Base-by-base conservation (phyloP, 306 rosid species). In the Acacia acuminata region DNA sequence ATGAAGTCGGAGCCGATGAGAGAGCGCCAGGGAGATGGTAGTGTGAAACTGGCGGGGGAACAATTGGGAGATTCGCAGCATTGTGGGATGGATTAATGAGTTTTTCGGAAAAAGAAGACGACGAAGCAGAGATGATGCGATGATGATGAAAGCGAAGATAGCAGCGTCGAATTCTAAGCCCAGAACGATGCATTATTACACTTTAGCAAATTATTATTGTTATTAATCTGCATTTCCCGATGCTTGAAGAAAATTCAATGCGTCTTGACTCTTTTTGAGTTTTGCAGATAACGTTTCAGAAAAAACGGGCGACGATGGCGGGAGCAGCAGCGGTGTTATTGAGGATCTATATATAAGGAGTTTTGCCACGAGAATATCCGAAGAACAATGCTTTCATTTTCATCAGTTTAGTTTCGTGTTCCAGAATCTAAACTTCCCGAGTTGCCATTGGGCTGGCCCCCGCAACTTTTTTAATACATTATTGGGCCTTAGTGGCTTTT, bases 121-220 rank as follows among this genome's bases (percentile, higher is more conserved):
- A 10, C 15, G 75, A 72, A 25, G 76, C 36, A 38, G 91, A 90
- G 71, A 76, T 71, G 24, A 4, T 66, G 60, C 88, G 88, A 66
- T 20, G 84, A 42, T 13, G 78, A 82, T 81, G 85, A 72, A 81
- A 77, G 79, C 87, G 89, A 75, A 88, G 77, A 81, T 75, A 55
- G 80, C 92, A 60, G 80, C 93, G 85, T 76, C 85, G 89, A 22
- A 79, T 82, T 88, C 87, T 87, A 38, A 75, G 82, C 77, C 84
- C 77, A 77, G 88, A 66, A 79, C 94, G 93, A 73, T 86, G 88
- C 94, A 96, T 92, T 38, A 56, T 82, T 63, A 34, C 24, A n/a
- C 47, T 30, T 50, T 50, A 30, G 75, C 38, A 44, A 25, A 45
- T 53, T 22, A n/a, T 63, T 19, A 65, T 53, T 25, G 58, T 32